These are phyloP conservation scores for Orobanche coerulescens DNA, from an alignment of 257 asterid species.

Conservation along the genomic window DNA sequence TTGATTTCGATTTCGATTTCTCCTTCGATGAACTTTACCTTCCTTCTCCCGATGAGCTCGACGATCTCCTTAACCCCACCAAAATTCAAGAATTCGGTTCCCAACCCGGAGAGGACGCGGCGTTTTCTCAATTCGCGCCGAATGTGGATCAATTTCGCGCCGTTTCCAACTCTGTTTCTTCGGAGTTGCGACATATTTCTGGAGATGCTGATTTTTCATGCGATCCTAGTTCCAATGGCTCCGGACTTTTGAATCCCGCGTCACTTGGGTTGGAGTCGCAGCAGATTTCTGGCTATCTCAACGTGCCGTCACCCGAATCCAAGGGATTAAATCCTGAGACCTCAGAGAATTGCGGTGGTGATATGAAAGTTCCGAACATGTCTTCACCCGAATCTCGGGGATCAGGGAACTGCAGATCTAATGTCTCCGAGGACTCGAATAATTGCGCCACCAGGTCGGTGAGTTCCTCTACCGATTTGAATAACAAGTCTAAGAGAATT, in stretches of 20 bases:
- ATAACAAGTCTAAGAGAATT: constrained; percentile 24
- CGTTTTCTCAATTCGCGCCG: constrained; percentile 20
- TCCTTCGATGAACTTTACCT: constrained; percentile 37
- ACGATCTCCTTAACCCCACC: constrained; percentile 25
- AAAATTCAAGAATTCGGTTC: constrained; percentile 9
- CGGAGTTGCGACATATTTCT: constrained; percentile 28
- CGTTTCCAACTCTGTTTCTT: constrained; percentile 25
- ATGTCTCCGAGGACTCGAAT: constrained; percentile 42
- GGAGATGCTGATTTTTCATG: constrained; percentile 17
- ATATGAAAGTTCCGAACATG: constrained; percentile 32
- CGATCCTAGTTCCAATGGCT: constrained; percentile 31
- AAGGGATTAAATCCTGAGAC: constrained; percentile 40
- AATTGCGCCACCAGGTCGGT: constrained; percentile 29
- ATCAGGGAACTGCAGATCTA: constrained; percentile 47
- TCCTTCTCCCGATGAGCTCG: constrained; percentile 27
- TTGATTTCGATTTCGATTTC: constrained; percentile 53
- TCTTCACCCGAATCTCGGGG: constrained; percentile 57
- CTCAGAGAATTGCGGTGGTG: constrained; percentile 28
- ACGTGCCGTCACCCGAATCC: constrained; percentile 53
- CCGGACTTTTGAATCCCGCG: constrained; percentile 29
- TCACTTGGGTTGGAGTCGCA: constrained; percentile 25
- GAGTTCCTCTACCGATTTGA: constrained; percentile 35
- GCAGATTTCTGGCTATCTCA: constrained; percentile 33
- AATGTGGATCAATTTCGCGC: constrained; percentile 17
- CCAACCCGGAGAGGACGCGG: constrained; percentile 21